These are phyloP conservation scores for Mycena chlorophos DNA, from an alignment of 768 basidiomycete genomes.

Conservation along the genomic window DNA sequence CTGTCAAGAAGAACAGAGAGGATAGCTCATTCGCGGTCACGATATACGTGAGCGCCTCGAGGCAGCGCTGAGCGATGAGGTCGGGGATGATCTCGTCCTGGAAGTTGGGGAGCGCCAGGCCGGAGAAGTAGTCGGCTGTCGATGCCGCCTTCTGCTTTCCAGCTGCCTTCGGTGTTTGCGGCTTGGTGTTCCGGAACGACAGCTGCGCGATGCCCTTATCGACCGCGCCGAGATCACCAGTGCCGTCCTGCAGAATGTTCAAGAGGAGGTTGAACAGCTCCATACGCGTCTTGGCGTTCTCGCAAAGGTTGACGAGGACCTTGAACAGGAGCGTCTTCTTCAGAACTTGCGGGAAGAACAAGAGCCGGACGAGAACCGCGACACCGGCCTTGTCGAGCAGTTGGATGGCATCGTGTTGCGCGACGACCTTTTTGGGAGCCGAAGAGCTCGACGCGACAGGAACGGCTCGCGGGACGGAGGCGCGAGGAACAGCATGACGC, in stretches of 20 bases:
- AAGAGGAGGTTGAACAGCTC: slow-evolving; percentile 94
- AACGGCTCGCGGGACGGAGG: slow-evolving; percentile 33
- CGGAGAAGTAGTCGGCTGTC: slow-evolving; percentile 51
- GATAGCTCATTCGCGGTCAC: slow-evolving; percentile 82
- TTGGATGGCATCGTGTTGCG: slow-evolving; percentile 85
- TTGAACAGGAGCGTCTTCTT: slow-evolving; percentile 84
- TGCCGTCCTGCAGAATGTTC: slow-evolving; percentile 92
- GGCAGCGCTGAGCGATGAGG: slow-evolving; percentile 88
- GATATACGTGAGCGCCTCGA: slow-evolving; percentile 88
- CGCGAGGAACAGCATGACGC: slow-evolving; percentile 32
- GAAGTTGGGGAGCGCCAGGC: slow-evolving; percentile 49
- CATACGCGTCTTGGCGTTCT: slow-evolving; percentile 86
- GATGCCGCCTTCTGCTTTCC: slow-evolving; percentile 72
- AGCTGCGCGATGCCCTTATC: slow-evolving; percentile 94
- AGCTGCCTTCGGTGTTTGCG: slow-evolving; percentile 54
- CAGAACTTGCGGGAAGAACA: slow-evolving; percentile 94
- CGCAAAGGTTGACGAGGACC: slow-evolving; percentile 92
- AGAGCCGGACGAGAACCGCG: slow-evolving; percentile 83
- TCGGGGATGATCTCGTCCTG: slow-evolving; percentile 87
- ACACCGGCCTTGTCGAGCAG: slow-evolving; percentile 89
- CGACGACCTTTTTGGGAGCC: slow-evolving; percentile 49
- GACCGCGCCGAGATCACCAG: slow-evolving; percentile 86
- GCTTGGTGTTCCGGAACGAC: slow-evolving; percentile 66
- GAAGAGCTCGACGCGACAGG: slow-evolving; percentile 29
- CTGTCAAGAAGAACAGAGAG: slow-evolving; percentile 91